Evolutionary conservation across 148 eudicot genomes (phyloP), one percentile per base, ranked within the genome.

Genomic region (Rhododendron vialii): DNA sequence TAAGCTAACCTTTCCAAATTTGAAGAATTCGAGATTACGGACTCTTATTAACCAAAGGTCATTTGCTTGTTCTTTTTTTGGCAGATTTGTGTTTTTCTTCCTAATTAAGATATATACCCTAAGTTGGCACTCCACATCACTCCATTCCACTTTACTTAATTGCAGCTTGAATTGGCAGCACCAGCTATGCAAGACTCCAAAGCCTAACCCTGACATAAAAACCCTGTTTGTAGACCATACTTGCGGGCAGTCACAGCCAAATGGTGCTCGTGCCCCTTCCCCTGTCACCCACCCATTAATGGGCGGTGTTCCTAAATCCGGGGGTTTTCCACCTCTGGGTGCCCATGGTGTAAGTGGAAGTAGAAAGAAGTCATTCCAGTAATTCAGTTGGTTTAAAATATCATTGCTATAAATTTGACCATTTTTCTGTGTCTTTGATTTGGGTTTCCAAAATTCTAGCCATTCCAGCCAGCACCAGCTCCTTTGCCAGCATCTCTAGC

Each of bases 161-260:
- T 87, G 90, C 89, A 96, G 99, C 91, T 91, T 96, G 89, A 96
- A 96, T 71, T 96, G 99, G 99, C 99, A 96, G 87, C 99, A 96
- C 85, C 98, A 94, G 87, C 93, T 96, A 47, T 96, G 99, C 89
- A 96, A 96, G 90, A 94, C 86, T 88, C 99, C 99, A 38, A 92
- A 93, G 91, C 86, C 95, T 82, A 94, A 93, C 88, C 99, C 99
- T 3, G 98, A 96, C 84, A 94, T 96, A 85, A 95, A 96, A 90
- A 95, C 99, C 45, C 95, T 96, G 61, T 95, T 96, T 89, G 89
- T 94, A 14, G 99, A 96, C 87, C 99, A 96, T 89, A 87, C 96
- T 83, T 96, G 99, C 89, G 98, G 98, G 80, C 94, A 91, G 35
- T 92, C 97, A 78, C 95, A 94, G 63, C 92, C 94, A 73, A 96